Conservation (phyloP, 2,329 filamentous ascomycete species). For the Xylariomycetidae sp. region DNA sequence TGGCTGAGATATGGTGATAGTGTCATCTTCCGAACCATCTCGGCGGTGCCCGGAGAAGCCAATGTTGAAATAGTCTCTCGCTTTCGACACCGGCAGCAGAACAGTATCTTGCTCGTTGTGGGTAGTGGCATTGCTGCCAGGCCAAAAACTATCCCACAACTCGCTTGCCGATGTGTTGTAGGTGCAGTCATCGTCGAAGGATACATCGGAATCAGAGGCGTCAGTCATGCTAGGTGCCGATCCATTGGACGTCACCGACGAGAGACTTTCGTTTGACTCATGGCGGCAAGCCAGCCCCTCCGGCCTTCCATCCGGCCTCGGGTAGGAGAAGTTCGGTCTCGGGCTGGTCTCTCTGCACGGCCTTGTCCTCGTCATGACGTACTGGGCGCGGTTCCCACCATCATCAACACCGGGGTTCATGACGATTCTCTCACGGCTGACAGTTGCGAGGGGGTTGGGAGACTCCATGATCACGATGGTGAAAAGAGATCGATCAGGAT, state of each 20-base stretch:
- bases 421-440: conserved; percentile 7
- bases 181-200: conserved; percentile 46
- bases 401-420: too few relatives aligned
- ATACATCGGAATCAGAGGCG: conserved; percentile 47
- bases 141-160: conserved; percentile 51
- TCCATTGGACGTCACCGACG: conserved; percentile 40
- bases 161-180: conserved; percentile 40
- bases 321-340: conserved; percentile 32
- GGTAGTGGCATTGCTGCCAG: conserved; percentile 9
- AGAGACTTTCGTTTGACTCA: conserved; percentile 28
- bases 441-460: conserved; percentile 10
- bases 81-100: conserved; percentile 9
- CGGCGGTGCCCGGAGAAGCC: conserved; percentile 7
- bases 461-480: conserved; percentile 18
- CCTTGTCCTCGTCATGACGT: conserved; percentile 10
- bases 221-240: conserved; percentile 47
- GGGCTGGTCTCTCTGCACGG: conserved; percentile 15
- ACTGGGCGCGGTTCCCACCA: conserved; percentile 4
- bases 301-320: conserved; percentile 16
- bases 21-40: conserved; percentile 17
- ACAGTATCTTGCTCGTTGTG: conserved; percentile 16
- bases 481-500: conserved; percentile 14
- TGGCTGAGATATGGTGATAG: conserved; percentile 17
- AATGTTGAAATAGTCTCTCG: conserved; percentile 16
- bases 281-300: conserved; percentile 15